Evolutionary conservation across 768 basidiomycete genomes (phyloP), one percentile per base, ranked within the genome.

Genomic region (Butyriboletus loyo): DNA sequence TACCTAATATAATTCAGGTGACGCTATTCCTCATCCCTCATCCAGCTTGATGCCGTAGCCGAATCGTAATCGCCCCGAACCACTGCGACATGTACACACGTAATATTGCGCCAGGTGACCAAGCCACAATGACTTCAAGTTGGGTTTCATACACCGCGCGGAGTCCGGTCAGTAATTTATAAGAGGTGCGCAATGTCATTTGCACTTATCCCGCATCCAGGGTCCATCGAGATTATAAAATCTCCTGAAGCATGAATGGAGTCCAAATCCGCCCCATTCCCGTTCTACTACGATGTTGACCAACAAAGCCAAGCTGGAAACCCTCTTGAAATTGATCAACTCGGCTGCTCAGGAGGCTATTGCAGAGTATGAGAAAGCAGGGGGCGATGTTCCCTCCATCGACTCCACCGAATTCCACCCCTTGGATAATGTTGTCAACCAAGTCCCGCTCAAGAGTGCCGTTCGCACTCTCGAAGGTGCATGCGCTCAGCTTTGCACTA

Each of bases 391-490:
- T 1, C 75, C 71, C 8, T 61, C 70, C 41, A 65, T 79, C 11
- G 68, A 76, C 46, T 68, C 68, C 24, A 62, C 62, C 0, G 57
- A 50, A 17, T 61, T 57, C 35, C 71, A 74, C 34, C 72, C 73
- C 1, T 61, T 78, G 46, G 75, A 76, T 39, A 36, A 55, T 27
- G 58, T 60, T 7, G 28, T 54, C 15, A 59, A 71, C 40, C 51
- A 59, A 1, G 46, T 63, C 21, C 58, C 52, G 0, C 49, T 71
- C 37, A 67, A 61, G 56, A 49, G 46, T 14, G 55, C 66, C 1
- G 34, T 73, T 34, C 59, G 64, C 21, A 65, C 53, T 2, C 57
- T 73, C 22, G 71, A 73, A 52, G 73, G 72, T 36, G 72, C 72
- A 41, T 72, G 71, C 53, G 60, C 61, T 15, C 73, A 71, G 52